Percentiles rank a stretch among this genome's conserved stretches.
Conservation (phyloP, 2,329 filamentous ascomycete species). For the Sordariomycetes sp. region DNA sequence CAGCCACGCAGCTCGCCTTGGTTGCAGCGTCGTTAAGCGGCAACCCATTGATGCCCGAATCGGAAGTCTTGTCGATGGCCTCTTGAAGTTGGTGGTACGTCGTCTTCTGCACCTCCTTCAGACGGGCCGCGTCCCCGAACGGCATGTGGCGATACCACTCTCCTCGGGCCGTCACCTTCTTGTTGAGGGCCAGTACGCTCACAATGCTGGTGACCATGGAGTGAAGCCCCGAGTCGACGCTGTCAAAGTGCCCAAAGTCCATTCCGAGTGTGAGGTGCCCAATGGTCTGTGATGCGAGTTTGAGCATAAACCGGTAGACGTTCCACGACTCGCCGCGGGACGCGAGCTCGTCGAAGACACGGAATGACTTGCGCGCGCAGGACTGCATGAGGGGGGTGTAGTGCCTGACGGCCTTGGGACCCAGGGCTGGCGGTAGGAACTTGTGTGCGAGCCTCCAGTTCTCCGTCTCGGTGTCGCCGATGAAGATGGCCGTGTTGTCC, state of each 20-base stretch:
- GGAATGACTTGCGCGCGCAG: conserved; percentile 34
- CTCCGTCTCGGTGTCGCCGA: conserved; percentile 35
- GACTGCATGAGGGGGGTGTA: conserved; percentile 46
- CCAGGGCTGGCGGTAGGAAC: conserved; percentile 44
- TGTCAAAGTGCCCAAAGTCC: conserved; percentile 29
- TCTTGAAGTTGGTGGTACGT: conserved; percentile 22
- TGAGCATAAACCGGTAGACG: conserved; percentile 35
- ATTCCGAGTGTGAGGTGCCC: conserved; percentile 28
- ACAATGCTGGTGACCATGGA: conserved; percentile 37
- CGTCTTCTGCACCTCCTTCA: conserved; percentile 19
- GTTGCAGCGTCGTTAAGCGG: not conserved
- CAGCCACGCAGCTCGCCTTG: conserved; percentile 1
- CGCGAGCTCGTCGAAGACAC: conserved; percentile 36
- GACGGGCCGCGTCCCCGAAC: conserved; percentile 38
- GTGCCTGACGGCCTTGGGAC: conserved; percentile 45
- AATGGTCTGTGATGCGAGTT: conserved; percentile 30
- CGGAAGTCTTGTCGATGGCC: conserved; percentile 21
- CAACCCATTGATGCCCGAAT: conserved; percentile 9
- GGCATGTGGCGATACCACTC: conserved; percentile 43
- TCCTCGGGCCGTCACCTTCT: conserved; percentile 39
- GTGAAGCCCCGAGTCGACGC: conserved; percentile 31
- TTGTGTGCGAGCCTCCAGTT: conserved; percentile 42
- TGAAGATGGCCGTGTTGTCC: conserved; percentile 25
- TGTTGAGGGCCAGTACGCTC: conserved; percentile 38
- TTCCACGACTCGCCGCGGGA: conserved; percentile 30